These are phyloP conservation scores for Malassezia brasiliensis DNA, from an alignment of 1,284 basidiomycete species.

Conservation along the genomic window DNA sequence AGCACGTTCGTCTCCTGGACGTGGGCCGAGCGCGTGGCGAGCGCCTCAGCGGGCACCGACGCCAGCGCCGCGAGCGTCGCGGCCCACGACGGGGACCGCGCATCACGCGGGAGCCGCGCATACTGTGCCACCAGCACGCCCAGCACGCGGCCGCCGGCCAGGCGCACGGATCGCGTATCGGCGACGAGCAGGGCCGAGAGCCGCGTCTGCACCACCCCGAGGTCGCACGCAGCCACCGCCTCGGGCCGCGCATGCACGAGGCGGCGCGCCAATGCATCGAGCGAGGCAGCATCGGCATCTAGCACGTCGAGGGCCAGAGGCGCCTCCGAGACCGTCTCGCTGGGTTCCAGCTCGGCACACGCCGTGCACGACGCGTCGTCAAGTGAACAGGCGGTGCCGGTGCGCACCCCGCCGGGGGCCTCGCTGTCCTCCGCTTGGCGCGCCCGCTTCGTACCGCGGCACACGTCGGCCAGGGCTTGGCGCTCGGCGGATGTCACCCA, in stretches of 20 bases:
- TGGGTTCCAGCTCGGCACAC: background rate
- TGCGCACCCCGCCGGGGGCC: background rate
- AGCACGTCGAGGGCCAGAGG: background rate
- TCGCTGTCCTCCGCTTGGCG: background rate
- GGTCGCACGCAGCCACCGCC: background rate
- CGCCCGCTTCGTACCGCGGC: background rate
- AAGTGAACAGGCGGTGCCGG: background rate
- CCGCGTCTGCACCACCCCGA: background rate
- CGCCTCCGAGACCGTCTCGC: background rate
- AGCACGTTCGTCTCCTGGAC: conserved; percentile 14
- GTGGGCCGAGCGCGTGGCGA: background rate
- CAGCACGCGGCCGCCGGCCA: conserved; percentile 7
- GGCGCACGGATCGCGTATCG: conserved; percentile 5
- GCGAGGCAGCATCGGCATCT: background rate
- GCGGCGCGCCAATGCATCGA: background rate
- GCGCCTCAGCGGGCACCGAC: background rate
- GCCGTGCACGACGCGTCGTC: background rate
- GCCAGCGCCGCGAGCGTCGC: background rate
- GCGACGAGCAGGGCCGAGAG: background rate
- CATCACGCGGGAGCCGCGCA: background rate
- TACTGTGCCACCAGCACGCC: background rate
- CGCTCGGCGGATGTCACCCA: background rate
- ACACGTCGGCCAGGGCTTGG: background rate
- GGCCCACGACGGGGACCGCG: background rate
- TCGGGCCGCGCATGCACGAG: background rate